Evolutionary conservation across 257 asterid genomes (phyloP).

Genomic region (Lycium barbarum): DNA sequence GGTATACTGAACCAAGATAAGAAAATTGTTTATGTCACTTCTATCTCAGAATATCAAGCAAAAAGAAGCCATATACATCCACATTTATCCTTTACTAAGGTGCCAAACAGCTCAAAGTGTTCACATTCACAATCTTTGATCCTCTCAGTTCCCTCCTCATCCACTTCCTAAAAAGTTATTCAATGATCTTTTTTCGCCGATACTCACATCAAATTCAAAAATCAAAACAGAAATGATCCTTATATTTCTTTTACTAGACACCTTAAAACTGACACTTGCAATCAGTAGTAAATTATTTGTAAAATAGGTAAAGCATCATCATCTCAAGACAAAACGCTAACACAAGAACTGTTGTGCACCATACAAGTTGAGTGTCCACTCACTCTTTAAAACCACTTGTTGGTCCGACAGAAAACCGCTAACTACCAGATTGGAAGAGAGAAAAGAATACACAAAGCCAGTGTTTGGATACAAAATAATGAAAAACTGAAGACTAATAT

Average conservation of each 20-base stretch:
- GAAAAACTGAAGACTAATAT: not conserved
- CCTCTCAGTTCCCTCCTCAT: not conserved
- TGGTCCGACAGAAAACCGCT: not conserved
- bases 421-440: not conserved
- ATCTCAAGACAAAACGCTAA: not conserved
- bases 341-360: not conserved
- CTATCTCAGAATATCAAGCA: not conserved
- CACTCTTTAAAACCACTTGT: not conserved
- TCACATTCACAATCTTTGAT: not conserved
- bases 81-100: not conserved
- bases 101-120: not conserved
- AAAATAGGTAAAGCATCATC: not conserved
- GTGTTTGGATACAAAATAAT: not conserved
- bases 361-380: not conserved
- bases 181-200: not conserved
- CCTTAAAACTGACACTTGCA: not conserved
- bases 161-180: not conserved
- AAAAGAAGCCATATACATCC: not conserved
- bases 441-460: not conserved
- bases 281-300: not conserved
- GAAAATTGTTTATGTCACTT: not conserved
- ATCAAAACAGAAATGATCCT: not conserved
- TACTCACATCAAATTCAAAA: not conserved
- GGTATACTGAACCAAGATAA: not conserved
- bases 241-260: not conserved